phyloP scores from a whole-genome alignment of 78 protist species.

The Speleostelium caveatum region DNA sequence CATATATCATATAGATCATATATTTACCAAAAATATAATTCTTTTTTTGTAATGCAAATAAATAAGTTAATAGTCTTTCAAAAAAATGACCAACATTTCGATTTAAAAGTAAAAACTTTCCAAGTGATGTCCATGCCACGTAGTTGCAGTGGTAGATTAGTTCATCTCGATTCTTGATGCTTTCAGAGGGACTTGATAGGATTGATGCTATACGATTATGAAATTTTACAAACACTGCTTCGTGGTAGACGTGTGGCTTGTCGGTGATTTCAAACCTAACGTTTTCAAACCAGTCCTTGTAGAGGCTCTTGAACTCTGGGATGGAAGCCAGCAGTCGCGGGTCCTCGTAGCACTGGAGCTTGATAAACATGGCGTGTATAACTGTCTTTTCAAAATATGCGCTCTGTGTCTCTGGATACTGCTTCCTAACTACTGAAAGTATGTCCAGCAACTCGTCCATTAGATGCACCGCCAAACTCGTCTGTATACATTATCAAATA shows the following conservation, averaged over 20 bases:
- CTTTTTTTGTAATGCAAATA: constrained; percentile 20
- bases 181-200: neutral
- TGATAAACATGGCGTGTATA: constrained; percentile 14
- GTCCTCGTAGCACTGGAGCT: constrained; percentile 37
- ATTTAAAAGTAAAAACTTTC: neutral
- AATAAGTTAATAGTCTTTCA: constrained; percentile 3
- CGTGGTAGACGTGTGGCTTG: constrained; percentile 22
- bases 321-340: neutral
- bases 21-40: too few relatives aligned
- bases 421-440: neutral
- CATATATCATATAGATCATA: too few relatives aligned
- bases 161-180: neutral
- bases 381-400: constrained; percentile 21
- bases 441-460: neutral
- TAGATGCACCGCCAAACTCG: neutral
- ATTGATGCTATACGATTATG: neutral
- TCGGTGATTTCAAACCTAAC: constrained; percentile 6
- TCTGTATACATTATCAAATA: too few relatives aligned
- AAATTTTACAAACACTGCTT: constrained; percentile 28
- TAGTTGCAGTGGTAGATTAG: constrained; percentile 9
- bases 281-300: constrained; percentile 19
- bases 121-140: constrained; percentile 17
- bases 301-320: neutral
- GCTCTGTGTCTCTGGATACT: neutral
- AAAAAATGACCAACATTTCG: neutral